These are phyloP conservation scores for Aspergillus wentii DNA, from an alignment of 495 filamentous ascomycete genomes.

Conservation along the genomic window DNA sequence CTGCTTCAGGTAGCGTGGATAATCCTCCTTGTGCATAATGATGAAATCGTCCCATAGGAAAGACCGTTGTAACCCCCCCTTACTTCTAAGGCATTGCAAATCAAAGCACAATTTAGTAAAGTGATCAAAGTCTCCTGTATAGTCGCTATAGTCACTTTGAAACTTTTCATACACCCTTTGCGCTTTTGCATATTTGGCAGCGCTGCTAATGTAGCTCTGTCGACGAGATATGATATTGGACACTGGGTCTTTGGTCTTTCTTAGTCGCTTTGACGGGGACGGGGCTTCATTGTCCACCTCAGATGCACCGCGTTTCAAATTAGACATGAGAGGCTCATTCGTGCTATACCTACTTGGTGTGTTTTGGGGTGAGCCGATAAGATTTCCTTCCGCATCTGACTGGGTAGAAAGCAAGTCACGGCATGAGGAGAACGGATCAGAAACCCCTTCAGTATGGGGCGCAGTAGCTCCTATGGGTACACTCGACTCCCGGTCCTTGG, in stretches of 20 bases:
- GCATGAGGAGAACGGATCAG: conserved; percentile 14
- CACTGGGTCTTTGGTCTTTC: conserved; percentile 7
- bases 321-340: too few species aligned
- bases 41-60: conserved; percentile 69
- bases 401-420: conserved; percentile 12
- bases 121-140: conserved; percentile 44
- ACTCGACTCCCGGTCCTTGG: conserved; percentile 12
- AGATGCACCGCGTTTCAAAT: conserved; percentile 13
- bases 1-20: conserved; percentile 26
- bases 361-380: too few species aligned
- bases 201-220: conserved; percentile 18
- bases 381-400: too few species aligned
- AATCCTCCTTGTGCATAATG: conserved; percentile 38
- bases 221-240: conserved; percentile 17
- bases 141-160: conserved; percentile 51
- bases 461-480: conserved; percentile 4
- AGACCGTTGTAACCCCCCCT: conserved; percentile 35
- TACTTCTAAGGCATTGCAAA: conserved; percentile 41
- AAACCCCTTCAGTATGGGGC: conserved; percentile 8
- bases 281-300: conserved; percentile 6
- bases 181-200: conserved; percentile 16
- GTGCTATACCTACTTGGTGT: too few species aligned
- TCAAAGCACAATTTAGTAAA: conserved; percentile 53
- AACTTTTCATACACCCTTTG: conserved; percentile 45
- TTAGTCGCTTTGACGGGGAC: conserved; percentile 14